Conservation (phyloP, 805 yeast genomes). For the Saccharomycodes ludwigii region DNA sequence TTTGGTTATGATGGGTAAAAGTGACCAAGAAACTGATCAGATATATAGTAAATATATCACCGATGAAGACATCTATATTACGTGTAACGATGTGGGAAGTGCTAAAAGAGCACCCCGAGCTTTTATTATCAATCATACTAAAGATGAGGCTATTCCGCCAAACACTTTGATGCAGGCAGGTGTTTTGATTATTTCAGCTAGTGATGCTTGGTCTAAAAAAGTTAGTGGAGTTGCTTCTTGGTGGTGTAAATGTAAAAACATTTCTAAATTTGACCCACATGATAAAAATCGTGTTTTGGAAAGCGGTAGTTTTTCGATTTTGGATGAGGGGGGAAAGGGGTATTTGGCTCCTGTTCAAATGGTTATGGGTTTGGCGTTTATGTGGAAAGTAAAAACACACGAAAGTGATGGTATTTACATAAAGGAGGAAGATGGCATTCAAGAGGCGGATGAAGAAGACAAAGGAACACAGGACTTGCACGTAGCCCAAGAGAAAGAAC, state of each 20-base stretch:
- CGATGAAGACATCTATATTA: constrained; percentile 58
- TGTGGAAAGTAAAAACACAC: constrained; percentile 54
- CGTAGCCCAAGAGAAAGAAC: constrained; percentile 4
- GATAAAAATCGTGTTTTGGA: constrained; percentile 40
- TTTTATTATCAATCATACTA: constrained; percentile 67
- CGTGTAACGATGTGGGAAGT: constrained; percentile 56
- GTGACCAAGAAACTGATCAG: constrained; percentile 65
- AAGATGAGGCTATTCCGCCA: constrained; percentile 65
- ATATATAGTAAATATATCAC: constrained; percentile 68
- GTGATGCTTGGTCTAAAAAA: constrained; percentile 86
- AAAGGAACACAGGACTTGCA: constrained; percentile 3
- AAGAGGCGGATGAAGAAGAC: constrained; percentile 4
- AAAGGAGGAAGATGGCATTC: constrained; percentile 6
- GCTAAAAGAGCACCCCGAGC: constrained; percentile 56
- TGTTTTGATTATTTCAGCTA: constrained; percentile 63
- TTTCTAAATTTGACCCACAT: constrained; percentile 56
- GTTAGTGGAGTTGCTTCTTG: constrained; percentile 43
- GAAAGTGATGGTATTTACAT: constrained; percentile 8
- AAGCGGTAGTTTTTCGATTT: constrained; percentile 47
- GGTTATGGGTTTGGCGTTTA: constrained; percentile 79
- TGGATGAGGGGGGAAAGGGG: constrained; percentile 39
- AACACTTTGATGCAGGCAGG: constrained; percentile 86
- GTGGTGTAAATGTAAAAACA: constrained; percentile 60
- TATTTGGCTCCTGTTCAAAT: constrained; percentile 69
- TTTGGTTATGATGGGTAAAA: constrained; percentile 78